Evolutionary conservation across 805 yeast genomes (phyloP).

Genomic region (Saccharomycopsis sp.): DNA sequence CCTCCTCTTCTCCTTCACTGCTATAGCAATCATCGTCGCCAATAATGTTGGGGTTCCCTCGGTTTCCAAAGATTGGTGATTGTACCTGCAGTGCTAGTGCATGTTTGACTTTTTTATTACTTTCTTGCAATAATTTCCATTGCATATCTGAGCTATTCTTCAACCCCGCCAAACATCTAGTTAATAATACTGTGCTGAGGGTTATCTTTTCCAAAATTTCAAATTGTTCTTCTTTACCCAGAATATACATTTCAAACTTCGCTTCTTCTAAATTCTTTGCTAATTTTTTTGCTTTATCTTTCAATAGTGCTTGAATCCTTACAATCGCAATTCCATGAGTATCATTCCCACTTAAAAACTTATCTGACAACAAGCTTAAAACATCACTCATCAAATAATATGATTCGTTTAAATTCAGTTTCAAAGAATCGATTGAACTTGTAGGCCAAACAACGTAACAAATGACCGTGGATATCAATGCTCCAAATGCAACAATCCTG

Average conservation of each 20-base stretch:
- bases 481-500: slow-evolving; percentile 54
- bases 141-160: slow-evolving; percentile 64
- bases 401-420: slow-evolving; percentile 41
- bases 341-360: slow-evolving; percentile 45
- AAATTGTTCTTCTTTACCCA: slow-evolving; percentile 53
- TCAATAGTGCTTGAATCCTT: slow-evolving; percentile 33
- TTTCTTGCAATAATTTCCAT: slow-evolving; percentile 41
- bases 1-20: background rate
- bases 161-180: slow-evolving; percentile 59
- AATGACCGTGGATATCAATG: slow-evolving; percentile 46
- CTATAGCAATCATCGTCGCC: slow-evolving; percentile 3
- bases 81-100: slow-evolving; percentile 12
- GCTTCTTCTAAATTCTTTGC: slow-evolving; percentile 47
- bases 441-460: slow-evolving; percentile 64
- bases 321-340: slow-evolving; percentile 33
- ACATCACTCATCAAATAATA: slow-evolving; percentile 46
- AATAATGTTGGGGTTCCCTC: too few species aligned
- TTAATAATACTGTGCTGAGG: slow-evolving; percentile 42
- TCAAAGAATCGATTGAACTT: slow-evolving; percentile 43
- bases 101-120: background rate
- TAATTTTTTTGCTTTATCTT: slow-evolving; percentile 34
- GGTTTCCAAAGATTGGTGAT: slow-evolving; percentile 1
- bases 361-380: slow-evolving; percentile 24
- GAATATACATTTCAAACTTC: slow-evolving; percentile 47
- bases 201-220: slow-evolving; percentile 39